Conservation (phyloP, 1,284 basidiomycete genomes). For the Athelia psychrophila region DNA sequence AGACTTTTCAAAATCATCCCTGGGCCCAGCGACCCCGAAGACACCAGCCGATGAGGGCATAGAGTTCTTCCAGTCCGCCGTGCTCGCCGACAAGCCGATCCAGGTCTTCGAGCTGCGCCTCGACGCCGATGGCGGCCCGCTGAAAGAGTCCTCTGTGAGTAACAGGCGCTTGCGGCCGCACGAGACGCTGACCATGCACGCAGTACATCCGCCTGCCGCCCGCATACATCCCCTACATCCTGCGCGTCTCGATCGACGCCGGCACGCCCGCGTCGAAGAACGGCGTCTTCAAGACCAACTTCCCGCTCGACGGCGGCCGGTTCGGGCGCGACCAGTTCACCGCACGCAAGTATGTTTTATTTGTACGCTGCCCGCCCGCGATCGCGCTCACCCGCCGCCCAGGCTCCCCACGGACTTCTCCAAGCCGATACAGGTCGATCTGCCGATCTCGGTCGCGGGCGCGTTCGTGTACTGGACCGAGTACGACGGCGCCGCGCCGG, state of each 20-base stretch:
- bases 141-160: conserved; percentile 72
- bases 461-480: conserved; percentile 94
- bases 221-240: conserved; percentile 83
- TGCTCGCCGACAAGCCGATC: conserved; percentile 60
- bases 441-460: conserved; percentile 92
- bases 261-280: conserved; percentile 87
- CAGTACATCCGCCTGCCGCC: conserved; percentile 95
- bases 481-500: conserved; percentile 65
- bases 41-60: conserved; percentile 91
- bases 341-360: conserved; percentile 67
- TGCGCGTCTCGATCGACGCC: conserved; percentile 86
- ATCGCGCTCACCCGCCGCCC: no score
- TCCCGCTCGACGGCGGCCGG: conserved; percentile 85
- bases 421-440: conserved; percentile 88
- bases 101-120: conserved; percentile 83
- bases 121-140: conserved; percentile 88
- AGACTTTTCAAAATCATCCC: neutral
- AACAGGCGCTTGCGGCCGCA: conserved; percentile 6
- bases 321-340: conserved; percentile 80
- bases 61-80: conserved; percentile 75
- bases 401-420: conserved; percentile 81
- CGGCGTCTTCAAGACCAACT: conserved; percentile 91
- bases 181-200: conserved; percentile 12
- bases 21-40: conserved; percentile 53
- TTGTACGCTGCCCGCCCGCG: no score